Evolutionary conservation across 768 basidiomycete genomes (phyloP).

Genomic region (Phanerodontia chrysosporium): DNA sequence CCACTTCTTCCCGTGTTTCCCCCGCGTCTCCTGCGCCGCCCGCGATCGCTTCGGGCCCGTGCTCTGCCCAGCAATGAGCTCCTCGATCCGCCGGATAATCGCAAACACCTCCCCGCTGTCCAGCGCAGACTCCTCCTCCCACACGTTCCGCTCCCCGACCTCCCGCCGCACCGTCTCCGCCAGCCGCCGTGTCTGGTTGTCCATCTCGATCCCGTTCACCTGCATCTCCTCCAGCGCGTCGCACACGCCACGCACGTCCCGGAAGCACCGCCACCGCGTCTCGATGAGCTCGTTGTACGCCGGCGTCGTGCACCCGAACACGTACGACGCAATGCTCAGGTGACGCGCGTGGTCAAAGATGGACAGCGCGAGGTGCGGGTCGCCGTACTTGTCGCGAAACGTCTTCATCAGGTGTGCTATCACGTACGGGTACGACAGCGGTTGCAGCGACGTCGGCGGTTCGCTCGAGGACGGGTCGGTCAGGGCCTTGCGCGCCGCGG

Average conservation of each 20-base stretch:
- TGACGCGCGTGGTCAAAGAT: conserved; percentile 79
- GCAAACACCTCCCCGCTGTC: conserved; percentile 49
- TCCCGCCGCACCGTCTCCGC: conserved; percentile 63
- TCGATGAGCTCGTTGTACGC: conserved; percentile 87
- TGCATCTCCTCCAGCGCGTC: conserved; percentile 78
- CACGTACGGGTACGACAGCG: conserved; percentile 67
- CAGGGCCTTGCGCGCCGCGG: conserved; percentile 31
- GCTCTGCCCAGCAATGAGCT: conserved; percentile 25
- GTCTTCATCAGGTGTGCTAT: conserved; percentile 73
- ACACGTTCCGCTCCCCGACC: conserved; percentile 49
- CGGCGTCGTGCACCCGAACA: conserved; percentile 83
- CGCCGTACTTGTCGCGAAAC: conserved; percentile 72
- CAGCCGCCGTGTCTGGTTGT: conserved; percentile 55
- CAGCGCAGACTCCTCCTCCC: conserved; percentile 44
- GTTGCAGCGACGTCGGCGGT: conserved; percentile 60
- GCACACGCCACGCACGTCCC: conserved; percentile 74
- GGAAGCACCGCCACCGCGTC: conserved; percentile 81
- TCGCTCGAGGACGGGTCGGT: conserved; percentile 14
- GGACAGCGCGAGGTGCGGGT: conserved; percentile 78
- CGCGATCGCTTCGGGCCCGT: conserved; percentile 1
- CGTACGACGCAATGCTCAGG: conserved; percentile 75
- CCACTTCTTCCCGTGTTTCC: conserved; percentile 13
- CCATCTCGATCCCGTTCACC: conserved; percentile 68
- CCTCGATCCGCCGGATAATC: conserved; percentile 50
- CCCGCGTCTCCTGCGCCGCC: conserved; percentile 2